phyloP scores from a whole-genome alignment of 1,139 yeast species.

The Debaryomycetaceae sp. region DNA sequence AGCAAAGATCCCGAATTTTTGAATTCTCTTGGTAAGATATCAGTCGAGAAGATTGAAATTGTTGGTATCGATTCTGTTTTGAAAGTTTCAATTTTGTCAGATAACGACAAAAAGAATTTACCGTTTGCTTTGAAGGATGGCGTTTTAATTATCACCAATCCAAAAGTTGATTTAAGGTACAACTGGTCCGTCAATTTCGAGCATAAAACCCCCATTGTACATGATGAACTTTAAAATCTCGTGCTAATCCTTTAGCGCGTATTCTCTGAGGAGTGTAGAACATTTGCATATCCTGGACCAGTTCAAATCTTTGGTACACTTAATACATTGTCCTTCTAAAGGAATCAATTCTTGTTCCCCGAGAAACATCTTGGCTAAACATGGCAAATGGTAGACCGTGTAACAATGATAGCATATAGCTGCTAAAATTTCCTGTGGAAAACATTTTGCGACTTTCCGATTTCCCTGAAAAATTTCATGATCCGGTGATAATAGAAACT shows the following conservation, averaged over 20 bases:
- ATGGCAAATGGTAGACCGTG: slow-evolving; percentile 38
- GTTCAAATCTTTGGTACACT: slow-evolving; percentile 28
- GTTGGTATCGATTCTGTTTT: slow-evolving; percentile 32
- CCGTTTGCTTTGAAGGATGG: slow-evolving; percentile 17
- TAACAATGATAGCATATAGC: slow-evolving; percentile 41
- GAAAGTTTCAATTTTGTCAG: slow-evolving; percentile 31
- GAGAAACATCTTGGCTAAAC: slow-evolving; percentile 29
- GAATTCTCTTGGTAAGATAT: slow-evolving; percentile 21
- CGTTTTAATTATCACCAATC: slow-evolving; percentile 47
- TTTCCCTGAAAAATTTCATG: too few species aligned
- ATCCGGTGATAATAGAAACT: too few species aligned
- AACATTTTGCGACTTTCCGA: too few species aligned
- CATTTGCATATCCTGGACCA: slow-evolving; percentile 43
- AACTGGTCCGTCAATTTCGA: slow-evolving; percentile 44
- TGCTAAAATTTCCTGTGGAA: slow-evolving; percentile 11
- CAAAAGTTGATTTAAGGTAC: slow-evolving; percentile 46
- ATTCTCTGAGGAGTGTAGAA: slow-evolving; percentile 26
- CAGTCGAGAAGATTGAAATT: slow-evolving; percentile 60
- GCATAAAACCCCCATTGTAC: slow-evolving; percentile 10
- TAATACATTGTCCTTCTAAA: slow-evolving; percentile 32
- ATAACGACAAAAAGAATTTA: slow-evolving; percentile 31
- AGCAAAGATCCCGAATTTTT: slow-evolving; percentile 3
- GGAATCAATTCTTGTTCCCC: slow-evolving; percentile 32
- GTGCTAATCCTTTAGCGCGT: slow-evolving; percentile 10
- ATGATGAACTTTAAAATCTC: slow-evolving; percentile 25